Evolutionary conservation across 225 moss, liverwort and hornwort species (phyloP).

Genomic region (Takakia lepidozioides): DNA sequence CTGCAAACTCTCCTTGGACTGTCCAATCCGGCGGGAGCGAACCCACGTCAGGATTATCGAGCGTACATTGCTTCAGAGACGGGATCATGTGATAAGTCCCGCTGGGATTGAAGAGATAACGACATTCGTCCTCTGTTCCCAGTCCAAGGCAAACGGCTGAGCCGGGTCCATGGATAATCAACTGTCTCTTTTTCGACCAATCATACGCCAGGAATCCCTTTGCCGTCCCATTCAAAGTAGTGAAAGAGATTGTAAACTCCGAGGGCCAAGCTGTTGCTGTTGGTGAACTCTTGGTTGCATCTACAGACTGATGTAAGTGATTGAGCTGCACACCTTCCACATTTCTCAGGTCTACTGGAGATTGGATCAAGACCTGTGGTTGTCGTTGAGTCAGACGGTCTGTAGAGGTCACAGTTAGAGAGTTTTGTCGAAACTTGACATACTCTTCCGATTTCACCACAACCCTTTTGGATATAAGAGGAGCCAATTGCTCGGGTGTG

Average conservation of each 20-base stretch:
- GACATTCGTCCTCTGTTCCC: slow-evolving; percentile 18
- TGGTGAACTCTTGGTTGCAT: too few relatives aligned
- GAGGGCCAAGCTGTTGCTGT: slow-evolving; percentile 14
- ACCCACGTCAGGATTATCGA: slow-evolving; percentile 6
- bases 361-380: too few relatives aligned
- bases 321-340: too few relatives aligned
- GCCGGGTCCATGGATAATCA: slow-evolving; percentile 10
- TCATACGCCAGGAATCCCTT: slow-evolving; percentile 27
- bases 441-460: too few relatives aligned
- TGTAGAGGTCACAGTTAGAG: too few relatives aligned
- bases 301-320: too few relatives aligned
- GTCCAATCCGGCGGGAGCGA: slow-evolving; percentile 33
- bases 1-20: slow-evolving; percentile 10
- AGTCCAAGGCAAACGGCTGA: slow-evolving; percentile 10
- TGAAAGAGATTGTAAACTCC: slow-evolving; percentile 27
- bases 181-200: slow-evolving; percentile 16
- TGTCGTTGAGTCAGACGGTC: too few relatives aligned
- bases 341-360: too few relatives aligned
- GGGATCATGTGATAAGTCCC: slow-evolving; percentile 26
- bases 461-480: too few relatives aligned
- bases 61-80: slow-evolving; percentile 9
- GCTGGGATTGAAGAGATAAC: slow-evolving; percentile 14
- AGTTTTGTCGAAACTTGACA: too few relatives aligned
- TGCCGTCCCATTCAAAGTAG: slow-evolving; percentile 13
- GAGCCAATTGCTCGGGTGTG: too few relatives aligned